A percentile compares a stretch with the other conserved stretches of the same genome.
Evolutionary conservation across 2,329 filamentous ascomycete genomes (phyloP).

Genomic region (Pseudogymnoascus sp.): DNA sequence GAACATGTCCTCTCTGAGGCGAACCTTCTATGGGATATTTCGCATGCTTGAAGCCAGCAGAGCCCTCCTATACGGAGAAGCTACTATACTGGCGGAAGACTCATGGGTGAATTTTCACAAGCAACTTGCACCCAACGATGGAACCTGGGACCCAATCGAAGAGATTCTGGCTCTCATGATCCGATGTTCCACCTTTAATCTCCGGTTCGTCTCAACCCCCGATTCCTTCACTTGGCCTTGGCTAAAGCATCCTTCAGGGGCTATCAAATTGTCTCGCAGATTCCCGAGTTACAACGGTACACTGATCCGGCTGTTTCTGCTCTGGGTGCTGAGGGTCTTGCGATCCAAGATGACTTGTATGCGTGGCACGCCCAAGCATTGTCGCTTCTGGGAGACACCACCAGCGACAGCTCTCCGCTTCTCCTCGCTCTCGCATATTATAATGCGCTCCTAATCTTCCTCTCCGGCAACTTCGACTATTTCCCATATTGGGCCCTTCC

Average conservation of each 20-base stretch:
- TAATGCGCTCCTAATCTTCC: conserved; percentile 18
- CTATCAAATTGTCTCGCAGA: neutral
- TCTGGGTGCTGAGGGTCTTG: conserved; percentile 13
- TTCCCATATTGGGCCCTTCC: conserved; percentile 12
- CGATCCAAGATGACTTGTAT: conserved; percentile 11
- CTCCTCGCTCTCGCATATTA: conserved; percentile 16
- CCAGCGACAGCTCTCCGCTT: neutral
- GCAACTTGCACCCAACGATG: conserved; percentile 11
- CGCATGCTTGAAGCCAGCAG: conserved; percentile 20
- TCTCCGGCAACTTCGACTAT: conserved; percentile 21
- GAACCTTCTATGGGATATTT: conserved; percentile 19
- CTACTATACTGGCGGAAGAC: conserved; percentile 15
- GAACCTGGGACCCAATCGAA: conserved; percentile 19
- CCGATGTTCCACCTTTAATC: conserved; percentile 12
- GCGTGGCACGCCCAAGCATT: conserved; percentile 12
- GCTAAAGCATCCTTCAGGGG: neutral
- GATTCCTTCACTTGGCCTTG: neutral
- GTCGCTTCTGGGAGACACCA: neutral
- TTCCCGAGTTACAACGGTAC: neutral
- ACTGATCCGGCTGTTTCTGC: neutral
- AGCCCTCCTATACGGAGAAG: conserved; percentile 16
- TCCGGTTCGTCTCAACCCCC: conserved; percentile 10
- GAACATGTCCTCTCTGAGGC: conserved; percentile 12
- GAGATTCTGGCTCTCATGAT: conserved; percentile 18
- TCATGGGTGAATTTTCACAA: conserved; percentile 14